A percentile compares a stretch with the other conserved stretches of the same genome.
phyloP scores from a whole-genome alignment of 768 basidiomycete species.

The Xerocomellus amylosporus region DNA sequence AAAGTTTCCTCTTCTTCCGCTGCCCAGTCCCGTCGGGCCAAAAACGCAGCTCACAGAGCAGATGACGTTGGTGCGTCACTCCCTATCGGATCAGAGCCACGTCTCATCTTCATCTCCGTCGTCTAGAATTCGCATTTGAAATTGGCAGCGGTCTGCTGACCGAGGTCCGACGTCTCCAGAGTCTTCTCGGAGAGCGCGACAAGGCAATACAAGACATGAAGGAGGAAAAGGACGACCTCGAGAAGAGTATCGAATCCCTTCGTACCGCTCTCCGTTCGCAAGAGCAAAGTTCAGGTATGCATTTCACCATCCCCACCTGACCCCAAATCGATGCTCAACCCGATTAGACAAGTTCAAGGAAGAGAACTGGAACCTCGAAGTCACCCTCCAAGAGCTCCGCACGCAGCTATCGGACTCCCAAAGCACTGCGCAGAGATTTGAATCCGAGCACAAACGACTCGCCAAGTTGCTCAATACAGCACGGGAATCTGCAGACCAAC shows the following conservation, averaged over 20 bases:
- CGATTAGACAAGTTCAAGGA: slow-evolving; percentile 88
- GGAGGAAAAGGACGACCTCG: slow-evolving; percentile 89
- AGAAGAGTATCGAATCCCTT: slow-evolving; percentile 72
- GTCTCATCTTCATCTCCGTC: slow-evolving; percentile 19
- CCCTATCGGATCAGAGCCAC: slow-evolving; percentile 8
- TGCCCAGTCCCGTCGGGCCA: slow-evolving; percentile 83
- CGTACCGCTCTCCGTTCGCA: slow-evolving; percentile 72
- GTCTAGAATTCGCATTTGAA: slow-evolving; percentile 93
- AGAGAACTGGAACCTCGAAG: slow-evolving; percentile 99
- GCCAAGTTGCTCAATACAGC: slow-evolving; percentile 68
- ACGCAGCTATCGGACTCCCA: slow-evolving; percentile 66
- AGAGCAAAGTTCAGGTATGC: slow-evolving; percentile 75
- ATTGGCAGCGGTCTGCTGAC: slow-evolving; percentile 90
- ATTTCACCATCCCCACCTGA: not conserved
- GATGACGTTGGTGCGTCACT: slow-evolving; percentile 77
- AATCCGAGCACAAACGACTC: slow-evolving; percentile 80
- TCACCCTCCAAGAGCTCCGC: slow-evolving; percentile 83
- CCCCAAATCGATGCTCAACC: not conserved
- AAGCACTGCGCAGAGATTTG: slow-evolving; percentile 62
- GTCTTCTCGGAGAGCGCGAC: slow-evolving; percentile 86
- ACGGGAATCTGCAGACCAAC: slow-evolving; percentile 74
- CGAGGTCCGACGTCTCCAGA: slow-evolving; percentile 89
- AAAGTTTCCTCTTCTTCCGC: slow-evolving; percentile 67
- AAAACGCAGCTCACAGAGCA: slow-evolving; percentile 87
- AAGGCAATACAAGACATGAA: slow-evolving; percentile 89